Evolutionary conservation across 169 alveolate genomes (phyloP), one percentile per base, ranked within the genome.

Genomic region (Plasmodium reichenowi): DNA sequence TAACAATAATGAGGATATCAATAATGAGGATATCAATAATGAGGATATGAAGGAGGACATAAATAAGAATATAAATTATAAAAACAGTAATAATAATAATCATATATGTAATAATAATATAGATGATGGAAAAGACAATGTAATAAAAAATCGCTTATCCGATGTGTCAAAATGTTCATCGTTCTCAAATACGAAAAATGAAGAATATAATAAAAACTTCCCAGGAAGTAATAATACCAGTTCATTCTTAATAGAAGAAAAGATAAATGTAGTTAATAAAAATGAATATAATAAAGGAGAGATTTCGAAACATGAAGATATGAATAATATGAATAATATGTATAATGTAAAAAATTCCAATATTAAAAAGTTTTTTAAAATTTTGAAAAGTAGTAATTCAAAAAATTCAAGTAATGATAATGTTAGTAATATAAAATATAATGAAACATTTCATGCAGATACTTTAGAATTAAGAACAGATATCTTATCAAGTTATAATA

Each of bases 331-430:
- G 47, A 62, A 13, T 48, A 15, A 32, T 29, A 76, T 20, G 24
- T 76, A 47, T 59, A 50, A 48, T 48, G 72, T 58, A 26, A 83
- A 78, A 52, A 78, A 52, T 29, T 78, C 59, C 0, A 78, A 78
- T 78, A 78, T 78, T 50, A 78, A 68, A 83, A 67, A 83, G 24
- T 67, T 83, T 7, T 83, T 83, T 17, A 83, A 83, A 83, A 83
- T 83, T 52, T 83, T 83, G 59, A 83, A 83, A 83, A 67, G 60
- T 48, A 54, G 72, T 54, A 83, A 83, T 29, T 26, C 47, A 15
- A 64, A 78, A 52, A 63, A 26, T 10, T 38, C 47, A 38, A 54
- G 52, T 12, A 52, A 38, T 22, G 71, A 78, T 43, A 24, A 78
- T 58, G 7, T 13, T n/a, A 78, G 54, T 22, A 68, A 68, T 56